Percentiles rank a stretch among this genome's conserved stretches.
Conservation (phyloP, 139 green algal genomes). For the Micractinium conductrix region DNA sequence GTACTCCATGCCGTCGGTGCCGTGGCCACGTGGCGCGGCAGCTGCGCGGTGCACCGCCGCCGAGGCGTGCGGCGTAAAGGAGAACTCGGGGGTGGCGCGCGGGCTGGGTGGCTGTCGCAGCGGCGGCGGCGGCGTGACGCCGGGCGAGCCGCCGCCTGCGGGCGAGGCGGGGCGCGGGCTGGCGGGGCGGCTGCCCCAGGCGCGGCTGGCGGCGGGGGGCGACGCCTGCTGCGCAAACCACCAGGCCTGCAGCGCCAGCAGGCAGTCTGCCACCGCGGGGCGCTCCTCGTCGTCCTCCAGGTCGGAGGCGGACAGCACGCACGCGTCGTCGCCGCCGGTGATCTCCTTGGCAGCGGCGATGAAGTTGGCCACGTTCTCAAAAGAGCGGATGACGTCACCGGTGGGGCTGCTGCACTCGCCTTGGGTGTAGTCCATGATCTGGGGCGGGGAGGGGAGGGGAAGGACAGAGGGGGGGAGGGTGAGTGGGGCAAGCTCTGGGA, state of each 20-base stretch:
- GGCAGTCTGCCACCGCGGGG: slow-evolving; percentile 62
- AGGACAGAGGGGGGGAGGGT: not conserved
- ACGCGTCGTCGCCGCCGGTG: slow-evolving; percentile 34
- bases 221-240: slow-evolving; percentile 40
- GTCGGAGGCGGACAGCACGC: slow-evolving; percentile 61
- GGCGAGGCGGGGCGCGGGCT: not conserved
- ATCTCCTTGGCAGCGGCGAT: slow-evolving; percentile 23
- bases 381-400: slow-evolving; percentile 36
- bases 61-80: slow-evolving; percentile 27
- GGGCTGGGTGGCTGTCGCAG: not conserved
- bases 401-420: slow-evolving; percentile 32
- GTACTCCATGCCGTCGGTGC: slow-evolving; percentile 34
- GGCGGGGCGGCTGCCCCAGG: not conserved
- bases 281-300: slow-evolving; percentile 44
- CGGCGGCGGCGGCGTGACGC: not conserved
- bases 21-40: not conserved
- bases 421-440: slow-evolving; percentile 28
- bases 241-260: slow-evolving; percentile 62
- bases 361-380: slow-evolving; percentile 70
- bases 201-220: not conserved
- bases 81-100: not conserved
- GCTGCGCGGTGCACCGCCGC: not conserved
- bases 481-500: not conserved
- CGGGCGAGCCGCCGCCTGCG: not conserved
- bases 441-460: not conserved